These are phyloP conservation scores for Posidonia oceanica DNA, from an alignment of 116 monocot species.

Conservation along the genomic window DNA sequence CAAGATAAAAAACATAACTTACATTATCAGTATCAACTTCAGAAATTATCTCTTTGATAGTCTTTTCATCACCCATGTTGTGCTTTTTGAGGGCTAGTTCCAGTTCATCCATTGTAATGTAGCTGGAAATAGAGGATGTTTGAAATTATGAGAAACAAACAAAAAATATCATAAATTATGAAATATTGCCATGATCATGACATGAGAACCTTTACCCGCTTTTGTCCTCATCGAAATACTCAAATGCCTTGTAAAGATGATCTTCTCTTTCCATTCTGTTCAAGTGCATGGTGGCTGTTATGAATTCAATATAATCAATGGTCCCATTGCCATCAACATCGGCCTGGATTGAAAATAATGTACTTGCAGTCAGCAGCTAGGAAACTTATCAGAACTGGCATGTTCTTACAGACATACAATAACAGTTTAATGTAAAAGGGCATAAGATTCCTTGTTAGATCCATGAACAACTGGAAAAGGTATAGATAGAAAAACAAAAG, in stretches of 20 bases:
- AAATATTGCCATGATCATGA: background rate
- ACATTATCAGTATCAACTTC: slow-evolving; percentile 65
- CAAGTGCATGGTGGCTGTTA: slow-evolving; percentile 62
- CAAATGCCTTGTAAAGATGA: slow-evolving; percentile 43
- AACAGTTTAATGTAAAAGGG: no score
- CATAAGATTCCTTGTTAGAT: no score
- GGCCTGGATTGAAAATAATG: slow-evolving; percentile 26
- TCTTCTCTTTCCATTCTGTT: slow-evolving; percentile 58
- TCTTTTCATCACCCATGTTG: slow-evolving; percentile 41
- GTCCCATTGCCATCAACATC: slow-evolving; percentile 68
- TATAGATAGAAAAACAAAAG: no score
- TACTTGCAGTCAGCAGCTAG: background rate
- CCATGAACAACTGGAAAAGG: no score
- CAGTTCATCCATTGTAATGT: slow-evolving; percentile 51
- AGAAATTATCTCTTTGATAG: slow-evolving; percentile 46
- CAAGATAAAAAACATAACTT: slow-evolving; percentile 5
- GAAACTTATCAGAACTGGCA: no score
- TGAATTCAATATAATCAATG: slow-evolving; percentile 55
- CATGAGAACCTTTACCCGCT: slow-evolving; percentile 33
- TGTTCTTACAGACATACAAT: no score
- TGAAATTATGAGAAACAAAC: background rate
- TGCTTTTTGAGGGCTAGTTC: slow-evolving; percentile 41
- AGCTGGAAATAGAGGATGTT: slow-evolving; percentile 15
- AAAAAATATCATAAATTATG: background rate
- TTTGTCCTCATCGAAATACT: slow-evolving; percentile 49